phyloP scores from a whole-genome alignment of 2,329 filamentous ascomycete genomes.

The Scytalidium lignicola region DNA sequence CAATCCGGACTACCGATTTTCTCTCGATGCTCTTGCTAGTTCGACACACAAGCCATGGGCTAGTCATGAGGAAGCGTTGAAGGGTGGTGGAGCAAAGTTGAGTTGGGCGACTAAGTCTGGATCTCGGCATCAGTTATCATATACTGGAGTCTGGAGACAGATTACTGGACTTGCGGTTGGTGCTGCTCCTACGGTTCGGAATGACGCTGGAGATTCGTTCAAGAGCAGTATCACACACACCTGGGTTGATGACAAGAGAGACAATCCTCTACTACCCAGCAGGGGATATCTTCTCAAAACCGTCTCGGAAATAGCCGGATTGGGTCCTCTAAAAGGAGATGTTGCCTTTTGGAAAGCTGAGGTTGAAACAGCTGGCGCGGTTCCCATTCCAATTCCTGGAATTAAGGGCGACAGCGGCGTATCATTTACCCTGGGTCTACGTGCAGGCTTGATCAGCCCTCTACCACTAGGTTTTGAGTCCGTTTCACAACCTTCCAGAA shows the following conservation, averaged over 20 bases:
- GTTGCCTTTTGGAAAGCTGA: slow-evolving; percentile 95
- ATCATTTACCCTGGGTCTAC: slow-evolving; percentile 75
- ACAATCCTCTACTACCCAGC: slow-evolving; percentile 80
- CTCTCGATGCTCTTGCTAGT: slow-evolving; percentile 76
- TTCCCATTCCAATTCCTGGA: slow-evolving; percentile 68
- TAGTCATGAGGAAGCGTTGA: slow-evolving; percentile 84
- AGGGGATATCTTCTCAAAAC: slow-evolving; percentile 77
- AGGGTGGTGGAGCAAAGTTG: slow-evolving; percentile 71
- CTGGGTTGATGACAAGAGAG: slow-evolving; percentile 73
- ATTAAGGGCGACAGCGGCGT: slow-evolving; percentile 67
- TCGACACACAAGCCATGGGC: slow-evolving; percentile 89
- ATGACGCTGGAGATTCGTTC: slow-evolving; percentile 83
- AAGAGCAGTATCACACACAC: slow-evolving; percentile 83
- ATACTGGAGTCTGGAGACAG: slow-evolving; percentile 82
- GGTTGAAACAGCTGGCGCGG: slow-evolving; percentile 69
- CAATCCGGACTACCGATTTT: slow-evolving; percentile 75
- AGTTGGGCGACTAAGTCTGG: slow-evolving; percentile 64
- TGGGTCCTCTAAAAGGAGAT: slow-evolving; percentile 78
- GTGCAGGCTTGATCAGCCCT: slow-evolving; percentile 79
- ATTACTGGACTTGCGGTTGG: slow-evolving; percentile 70
- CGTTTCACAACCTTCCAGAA: slow-evolving; percentile 61
- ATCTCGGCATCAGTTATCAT: slow-evolving; percentile 72
- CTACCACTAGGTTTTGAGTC: slow-evolving; percentile 57
- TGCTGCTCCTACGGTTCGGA: slow-evolving; percentile 76
- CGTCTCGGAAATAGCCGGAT: slow-evolving; percentile 78